phyloP scores from a whole-genome alignment of 768 basidiomycete species.

The Naganishia vishniacii region DNA sequence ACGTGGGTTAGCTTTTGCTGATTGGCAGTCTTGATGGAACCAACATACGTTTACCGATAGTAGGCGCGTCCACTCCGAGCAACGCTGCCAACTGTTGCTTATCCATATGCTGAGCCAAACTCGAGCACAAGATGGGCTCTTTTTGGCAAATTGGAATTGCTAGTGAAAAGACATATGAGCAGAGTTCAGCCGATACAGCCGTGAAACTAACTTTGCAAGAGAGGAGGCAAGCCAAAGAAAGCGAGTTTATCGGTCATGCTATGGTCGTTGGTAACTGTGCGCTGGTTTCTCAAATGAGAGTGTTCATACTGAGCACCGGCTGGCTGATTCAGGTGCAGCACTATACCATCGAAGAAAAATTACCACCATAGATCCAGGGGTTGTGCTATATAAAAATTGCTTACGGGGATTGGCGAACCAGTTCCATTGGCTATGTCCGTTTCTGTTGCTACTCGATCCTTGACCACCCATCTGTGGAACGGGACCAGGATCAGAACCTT shows the following conservation, averaged over 20 bases:
- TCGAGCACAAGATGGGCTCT: slow-evolving; percentile 5
- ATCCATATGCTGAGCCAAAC: not conserved
- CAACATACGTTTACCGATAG: not conserved
- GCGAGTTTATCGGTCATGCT: slow-evolving; percentile 22
- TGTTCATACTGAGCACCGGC: not conserved
- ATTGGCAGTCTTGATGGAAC: too few relatives aligned
- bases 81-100: slow-evolving; percentile 9
- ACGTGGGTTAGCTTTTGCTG: too few relatives aligned
- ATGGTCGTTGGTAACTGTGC: not conserved
- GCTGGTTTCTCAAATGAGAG: slow-evolving; percentile 8
- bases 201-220: slow-evolving; percentile 17
- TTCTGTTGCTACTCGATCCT: slow-evolving; percentile 32
- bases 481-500: not conserved
- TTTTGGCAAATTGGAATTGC: slow-evolving; percentile 10
- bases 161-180: not conserved
- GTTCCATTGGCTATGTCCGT: slow-evolving; percentile 37
- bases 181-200: not conserved
- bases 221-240: slow-evolving; percentile 12
- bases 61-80: slow-evolving; percentile 11
- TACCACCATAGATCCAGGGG: not conserved
- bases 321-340: slow-evolving; percentile 18
- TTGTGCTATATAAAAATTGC: not conserved
- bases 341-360: not conserved
- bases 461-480: slow-evolving; percentile 41
- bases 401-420: slow-evolving; percentile 39